Base-by-base conservation (phyloP, 2,329 filamentous ascomycete genomes). In the Xylariaceae sp. region DNA sequence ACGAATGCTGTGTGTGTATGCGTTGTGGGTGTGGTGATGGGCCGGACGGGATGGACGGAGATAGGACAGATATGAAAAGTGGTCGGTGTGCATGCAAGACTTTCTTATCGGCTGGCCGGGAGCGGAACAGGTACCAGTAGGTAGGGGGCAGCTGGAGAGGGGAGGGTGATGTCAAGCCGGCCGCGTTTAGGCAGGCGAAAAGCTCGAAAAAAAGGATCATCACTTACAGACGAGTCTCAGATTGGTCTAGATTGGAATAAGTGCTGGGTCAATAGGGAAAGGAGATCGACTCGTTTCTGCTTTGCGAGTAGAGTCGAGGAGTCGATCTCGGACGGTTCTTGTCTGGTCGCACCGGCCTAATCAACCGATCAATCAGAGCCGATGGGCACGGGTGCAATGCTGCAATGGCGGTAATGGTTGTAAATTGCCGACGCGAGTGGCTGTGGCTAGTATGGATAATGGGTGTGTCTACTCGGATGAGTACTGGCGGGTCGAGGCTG, bases 401-500 rank as follows among this genome's bases (percentile, higher is more conserved):
- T 51, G 52, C n/a, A 42, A 55, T 53, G 52, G 57, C 17, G 17
- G 17, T 18, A 18, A 30, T n/a, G 13, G 35, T 18, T 18, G 17
- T 18, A 51, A 18, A 49, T 30, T 61, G 53, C 34, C 44, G 56
- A 45, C 9, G 58, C 58, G 58, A 62, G 56, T 54, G 55, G 57
- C 37, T 51, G 23, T n/a, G 49, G 47, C 47, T 35, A 50, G 34
- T 3, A 18, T n/a, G 3, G 30, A 35, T 47, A 11, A 17, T 10
- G n/a, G 47, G 13, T 37, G 44, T 30, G 23, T 30, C 4, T 30
- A 30, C 56, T 62, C 49, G 51, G 34, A 56, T 61, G 58, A 30
- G 51, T 47, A 56, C 23, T 30, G 23, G 23, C 39, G 37, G 51
- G 58, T 56, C 44, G 56, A 61, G 62, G 60, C 62, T 64, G 60